Conservation (phyloP, 345 rosid species). For the Brassica juncea region DNA sequence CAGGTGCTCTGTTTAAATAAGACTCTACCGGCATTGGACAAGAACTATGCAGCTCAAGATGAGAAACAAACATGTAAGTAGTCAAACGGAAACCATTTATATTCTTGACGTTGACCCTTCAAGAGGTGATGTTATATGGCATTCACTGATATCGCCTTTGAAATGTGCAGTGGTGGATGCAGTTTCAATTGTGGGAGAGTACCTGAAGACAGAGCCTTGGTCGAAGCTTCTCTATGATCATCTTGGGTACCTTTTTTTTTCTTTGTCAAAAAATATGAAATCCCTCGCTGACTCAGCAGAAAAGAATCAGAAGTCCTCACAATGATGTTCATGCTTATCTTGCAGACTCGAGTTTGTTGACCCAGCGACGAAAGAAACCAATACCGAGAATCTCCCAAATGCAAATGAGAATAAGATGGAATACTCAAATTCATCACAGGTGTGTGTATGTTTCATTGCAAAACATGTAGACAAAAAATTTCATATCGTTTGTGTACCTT, state of each 20-base stretch:
- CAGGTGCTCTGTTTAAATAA: conserved; percentile 64
- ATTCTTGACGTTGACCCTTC: conserved; percentile 5
- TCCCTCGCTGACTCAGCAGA: neutral
- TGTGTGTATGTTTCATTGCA: conserved; percentile 27
- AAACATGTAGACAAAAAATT: neutral
- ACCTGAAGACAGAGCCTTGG: conserved; percentile 81
- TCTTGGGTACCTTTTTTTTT: conserved; percentile 52
- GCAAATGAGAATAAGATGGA: conserved; percentile 39
- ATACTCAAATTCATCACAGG: conserved; percentile 52
- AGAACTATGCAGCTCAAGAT: conserved; percentile 77
- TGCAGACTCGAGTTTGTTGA: conserved; percentile 59
- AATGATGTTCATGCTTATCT: conserved; percentile 1
- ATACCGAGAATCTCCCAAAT: conserved; percentile 35
- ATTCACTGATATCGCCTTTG: conserved; percentile 24
- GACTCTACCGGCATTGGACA: conserved; percentile 58
- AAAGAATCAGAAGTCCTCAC: neutral
- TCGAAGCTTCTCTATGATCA: conserved; percentile 64
- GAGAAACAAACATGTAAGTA: conserved; percentile 69
- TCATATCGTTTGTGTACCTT: neutral
- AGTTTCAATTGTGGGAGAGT: conserved; percentile 71
- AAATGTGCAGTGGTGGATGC: conserved; percentile 65
- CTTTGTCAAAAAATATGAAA: neutral
- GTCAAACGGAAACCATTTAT: conserved; percentile 2
- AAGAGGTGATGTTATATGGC: conserved; percentile 6
- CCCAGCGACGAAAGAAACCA: conserved; percentile 41